These are phyloP conservation scores for Westerdykella aurantiaca DNA, from an alignment of 2,329 filamentous ascomycete genomes.

Conservation along the genomic window DNA sequence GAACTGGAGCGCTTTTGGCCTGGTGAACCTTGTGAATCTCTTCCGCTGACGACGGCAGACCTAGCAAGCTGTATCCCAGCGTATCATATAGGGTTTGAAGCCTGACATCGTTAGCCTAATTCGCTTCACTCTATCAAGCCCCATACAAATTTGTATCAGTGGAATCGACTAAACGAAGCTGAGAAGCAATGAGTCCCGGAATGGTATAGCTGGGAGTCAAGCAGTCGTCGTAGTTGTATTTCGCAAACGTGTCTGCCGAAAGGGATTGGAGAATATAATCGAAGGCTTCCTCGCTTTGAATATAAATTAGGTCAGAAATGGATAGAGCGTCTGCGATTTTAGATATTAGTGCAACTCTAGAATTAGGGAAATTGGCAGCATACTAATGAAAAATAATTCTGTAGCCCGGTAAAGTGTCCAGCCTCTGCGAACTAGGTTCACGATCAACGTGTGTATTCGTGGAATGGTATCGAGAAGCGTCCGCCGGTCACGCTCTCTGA, in stretches of 20 bases:
- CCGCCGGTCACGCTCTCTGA: constrained; percentile 3
- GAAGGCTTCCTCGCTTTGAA: neutral
- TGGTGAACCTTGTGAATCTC: constrained; percentile 1
- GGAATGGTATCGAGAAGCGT: constrained; percentile 4
- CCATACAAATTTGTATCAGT: neutral
- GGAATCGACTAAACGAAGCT: neutral
- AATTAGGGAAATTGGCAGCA: neutral
- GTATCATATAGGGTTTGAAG: neutral
- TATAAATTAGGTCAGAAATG: neutral
- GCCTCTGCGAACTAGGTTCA: constrained; percentile 3
- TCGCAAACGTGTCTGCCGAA: neutral
- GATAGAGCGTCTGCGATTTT: neutral
- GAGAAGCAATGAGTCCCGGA: constrained; percentile 2
- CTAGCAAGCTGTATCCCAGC: constrained; percentile 1
- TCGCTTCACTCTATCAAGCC: neutral
- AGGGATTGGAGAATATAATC: constrained; percentile 1
- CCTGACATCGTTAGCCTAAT: neutral
- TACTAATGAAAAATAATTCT: constrained; percentile 9
- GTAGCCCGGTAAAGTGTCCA: constrained; percentile 7
- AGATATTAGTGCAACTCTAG: neutral
- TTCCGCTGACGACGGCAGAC: constrained; percentile 2
- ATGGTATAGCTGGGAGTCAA: constrained; percentile 2
- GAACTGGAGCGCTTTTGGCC: neutral
- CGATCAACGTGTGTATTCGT: constrained; percentile 6
- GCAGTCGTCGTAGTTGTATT: constrained; percentile 2